phyloP scores from a whole-genome alignment of 495 filamentous ascomycete species.

The Neurospora terricola region DNA sequence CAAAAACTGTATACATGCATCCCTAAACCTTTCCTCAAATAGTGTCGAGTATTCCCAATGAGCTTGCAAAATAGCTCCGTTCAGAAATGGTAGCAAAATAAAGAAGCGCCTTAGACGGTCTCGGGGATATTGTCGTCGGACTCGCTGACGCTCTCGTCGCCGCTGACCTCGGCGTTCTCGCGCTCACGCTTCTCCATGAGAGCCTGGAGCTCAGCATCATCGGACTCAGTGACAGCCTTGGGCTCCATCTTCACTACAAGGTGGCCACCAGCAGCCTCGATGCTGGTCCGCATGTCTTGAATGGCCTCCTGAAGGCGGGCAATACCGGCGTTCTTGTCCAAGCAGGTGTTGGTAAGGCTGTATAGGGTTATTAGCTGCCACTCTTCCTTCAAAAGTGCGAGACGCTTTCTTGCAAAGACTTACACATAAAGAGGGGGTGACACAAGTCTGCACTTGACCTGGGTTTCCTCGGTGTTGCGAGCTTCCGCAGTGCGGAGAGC shows the following conservation, averaged over 20 bases:
- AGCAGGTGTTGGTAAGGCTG: slow-evolving; percentile 72
- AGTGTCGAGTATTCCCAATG: not conserved
- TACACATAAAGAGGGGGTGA: slow-evolving; percentile 86
- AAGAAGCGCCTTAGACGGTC: slow-evolving; percentile 24
- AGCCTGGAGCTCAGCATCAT: slow-evolving; percentile 91
- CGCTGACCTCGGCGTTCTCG: slow-evolving; percentile 93
- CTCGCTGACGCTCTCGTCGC: slow-evolving; percentile 88
- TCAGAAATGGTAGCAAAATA: not conserved
- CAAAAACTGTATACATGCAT: slow-evolving; percentile 2
- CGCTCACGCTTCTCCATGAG: slow-evolving; percentile 98
- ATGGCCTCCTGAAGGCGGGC: slow-evolving; percentile 78
- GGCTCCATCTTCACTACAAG: slow-evolving; percentile 93
- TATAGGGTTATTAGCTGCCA: not conserved
- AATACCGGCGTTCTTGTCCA: slow-evolving; percentile 86
- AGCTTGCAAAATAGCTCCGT: not conserved
- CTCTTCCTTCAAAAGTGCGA: not conserved
- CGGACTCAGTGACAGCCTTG: slow-evolving; percentile 96
- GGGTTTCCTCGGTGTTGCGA: slow-evolving; percentile 75
- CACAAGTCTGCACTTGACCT: slow-evolving; percentile 95
- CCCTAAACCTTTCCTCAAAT: not conserved
- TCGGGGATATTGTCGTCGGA: slow-evolving; percentile 66
- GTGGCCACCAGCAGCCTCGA: slow-evolving; percentile 61
- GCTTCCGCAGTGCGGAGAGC: slow-evolving; percentile 81
- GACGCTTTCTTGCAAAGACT: slow-evolving; percentile 11
- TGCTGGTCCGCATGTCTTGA: slow-evolving; percentile 66